Evolutionary conservation across 2,329 filamentous ascomycete genomes (phyloP).

Genomic region (Aspergillus sclerotialis): DNA sequence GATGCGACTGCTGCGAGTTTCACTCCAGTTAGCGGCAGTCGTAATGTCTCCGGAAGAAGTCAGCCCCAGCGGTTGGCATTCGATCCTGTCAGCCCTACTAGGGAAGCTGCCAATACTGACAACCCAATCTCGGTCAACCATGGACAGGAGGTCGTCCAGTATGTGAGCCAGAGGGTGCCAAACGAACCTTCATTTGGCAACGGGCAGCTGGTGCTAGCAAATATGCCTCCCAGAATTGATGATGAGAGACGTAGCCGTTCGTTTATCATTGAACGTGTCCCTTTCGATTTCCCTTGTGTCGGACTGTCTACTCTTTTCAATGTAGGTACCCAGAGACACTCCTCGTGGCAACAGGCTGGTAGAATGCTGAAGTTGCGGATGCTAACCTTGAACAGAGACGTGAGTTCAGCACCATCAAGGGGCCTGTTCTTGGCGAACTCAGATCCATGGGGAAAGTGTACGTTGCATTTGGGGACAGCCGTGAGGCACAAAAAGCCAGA

Average conservation of each 20-base stretch:
- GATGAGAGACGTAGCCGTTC: constrained; percentile 21
- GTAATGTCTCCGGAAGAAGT: constrained; percentile 5
- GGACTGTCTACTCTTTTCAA: constrained; percentile 32
- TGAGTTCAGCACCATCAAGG: constrained; percentile 31
- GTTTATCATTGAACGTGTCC: constrained; percentile 26
- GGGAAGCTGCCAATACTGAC: constrained; percentile 15
- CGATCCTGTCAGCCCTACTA: constrained; percentile 10
- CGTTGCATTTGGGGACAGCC: constrained; percentile 54
- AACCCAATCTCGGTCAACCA: constrained; percentile 11
- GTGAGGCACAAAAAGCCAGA: constrained; percentile 50
- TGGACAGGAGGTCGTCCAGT: constrained; percentile 4
- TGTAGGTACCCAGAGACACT: constrained; percentile 20
- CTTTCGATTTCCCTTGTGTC: constrained; percentile 23
- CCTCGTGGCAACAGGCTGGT: too few species aligned
- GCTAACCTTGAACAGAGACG: constrained; percentile 17
- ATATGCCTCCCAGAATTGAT: constrained; percentile 13
- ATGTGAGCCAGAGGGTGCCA: constrained; percentile 8
- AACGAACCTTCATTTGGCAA: constrained; percentile 19
- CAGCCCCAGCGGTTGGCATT: constrained; percentile 7
- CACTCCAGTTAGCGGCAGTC: constrained; percentile 40
- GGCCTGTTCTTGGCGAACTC: constrained; percentile 31
- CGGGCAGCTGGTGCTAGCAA: too few species aligned
- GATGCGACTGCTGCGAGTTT: constrained; percentile 60
- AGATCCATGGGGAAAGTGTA: constrained; percentile 40
- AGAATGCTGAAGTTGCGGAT: not conserved